Conservation (phyloP, 148 eudicot genomes). For the Arbutus unedo region DNA sequence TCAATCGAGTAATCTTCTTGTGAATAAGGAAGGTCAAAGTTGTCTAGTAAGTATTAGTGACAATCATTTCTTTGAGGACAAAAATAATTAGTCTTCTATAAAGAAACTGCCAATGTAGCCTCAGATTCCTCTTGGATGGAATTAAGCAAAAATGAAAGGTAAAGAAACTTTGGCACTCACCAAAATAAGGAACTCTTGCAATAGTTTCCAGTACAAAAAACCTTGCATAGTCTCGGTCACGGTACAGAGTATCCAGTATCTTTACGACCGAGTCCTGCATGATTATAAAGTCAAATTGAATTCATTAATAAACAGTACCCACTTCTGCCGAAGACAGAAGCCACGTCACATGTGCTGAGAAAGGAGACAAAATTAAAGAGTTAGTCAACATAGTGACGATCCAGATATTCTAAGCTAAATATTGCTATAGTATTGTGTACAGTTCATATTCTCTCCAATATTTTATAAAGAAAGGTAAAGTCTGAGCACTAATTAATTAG, state of each 20-base stretch:
- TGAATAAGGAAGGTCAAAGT: background rate
- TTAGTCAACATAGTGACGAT: background rate
- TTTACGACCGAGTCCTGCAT: constrained; percentile 90
- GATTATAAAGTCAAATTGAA: constrained; percentile 16
- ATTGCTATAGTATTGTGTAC: background rate
- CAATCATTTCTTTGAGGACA: background rate
- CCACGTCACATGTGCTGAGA: background rate
- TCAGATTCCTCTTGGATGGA: background rate
- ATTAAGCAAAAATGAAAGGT: background rate
- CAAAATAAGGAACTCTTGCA: constrained; percentile 98
- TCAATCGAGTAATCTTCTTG: background rate
- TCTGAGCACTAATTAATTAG: background rate
- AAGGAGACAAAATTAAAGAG: background rate
- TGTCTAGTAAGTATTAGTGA: background rate
- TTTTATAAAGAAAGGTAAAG: background rate
- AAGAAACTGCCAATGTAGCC: background rate
- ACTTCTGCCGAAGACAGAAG: background rate
- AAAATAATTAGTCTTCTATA: background rate
- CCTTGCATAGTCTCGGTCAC: constrained; percentile 78
- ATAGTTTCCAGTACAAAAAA: constrained; percentile 95
- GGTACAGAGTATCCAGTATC: constrained; percentile 87
- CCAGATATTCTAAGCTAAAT: background rate
- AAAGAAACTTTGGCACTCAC: constrained; percentile 44
- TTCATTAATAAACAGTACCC: background rate
- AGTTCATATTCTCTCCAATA: background rate